Base-by-base conservation (phyloP, 2,329 filamentous ascomycete species). In the Beauveria varroae region DNA sequence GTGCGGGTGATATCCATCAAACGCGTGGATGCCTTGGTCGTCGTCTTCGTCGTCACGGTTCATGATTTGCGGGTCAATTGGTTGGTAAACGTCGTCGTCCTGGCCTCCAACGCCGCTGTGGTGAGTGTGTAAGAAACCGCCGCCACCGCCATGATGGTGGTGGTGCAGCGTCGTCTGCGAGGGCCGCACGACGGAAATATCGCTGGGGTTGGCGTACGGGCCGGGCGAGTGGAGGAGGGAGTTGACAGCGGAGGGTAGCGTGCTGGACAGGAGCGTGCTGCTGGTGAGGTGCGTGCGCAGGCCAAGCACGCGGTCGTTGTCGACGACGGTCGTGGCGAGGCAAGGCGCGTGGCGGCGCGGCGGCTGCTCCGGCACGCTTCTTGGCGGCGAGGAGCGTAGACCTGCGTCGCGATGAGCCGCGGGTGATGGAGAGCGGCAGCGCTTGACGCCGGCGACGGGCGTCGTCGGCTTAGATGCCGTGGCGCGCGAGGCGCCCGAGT, bases 51-150 rank as follows among this genome's bases (percentile, higher is more conserved):
- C 68, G 26, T 73, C 67, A 57, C 79, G 77, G 51, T 75, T 78
- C 66, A 84, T 84, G 59, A 85, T 84, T 65, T 82, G 81, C n/a
- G 82, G 82, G 67, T 85, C 82, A 69, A 85, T 84, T 28, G 81
- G 82, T 58, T 83, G 80, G 68, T 81, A 81, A 30, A 78, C 71
- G 34, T 57, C 73, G 26, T 70, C 64, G 37, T 67, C 63, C 67
- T 75, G 72, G 14, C 74, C 63, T 68, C 73, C 66, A 14, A 37
- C 34, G 62, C 71, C 67, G 65, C 62, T 74, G 66, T 62, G 73
- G 72, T 62, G 28, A 30, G 7, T 72, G 26, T 58, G 50, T 55
- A 54, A 62, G 52, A 58, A 54, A 14, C 68, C 65, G 53, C 61
- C 65, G 22, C 64, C 64, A 61, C 67, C 18, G 40, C 5, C 12